Base-by-base conservation (phyloP, 164 flowering plant species). In the Nymphaea thermarum region DNA sequence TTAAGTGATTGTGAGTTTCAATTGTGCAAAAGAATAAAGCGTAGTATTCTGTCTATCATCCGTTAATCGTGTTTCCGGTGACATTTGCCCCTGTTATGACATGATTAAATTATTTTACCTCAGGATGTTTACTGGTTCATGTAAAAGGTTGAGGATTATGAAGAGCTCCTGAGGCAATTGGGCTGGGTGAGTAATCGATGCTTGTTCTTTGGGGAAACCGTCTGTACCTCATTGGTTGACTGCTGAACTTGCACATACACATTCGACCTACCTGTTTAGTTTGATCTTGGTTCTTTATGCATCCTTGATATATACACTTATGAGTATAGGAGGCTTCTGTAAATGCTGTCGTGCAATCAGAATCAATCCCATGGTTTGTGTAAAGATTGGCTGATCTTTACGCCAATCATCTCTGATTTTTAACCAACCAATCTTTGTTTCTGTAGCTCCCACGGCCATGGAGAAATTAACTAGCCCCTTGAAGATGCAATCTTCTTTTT, bases 141-240 rank as follows among this genome's bases (percentile, higher is more conserved):
- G 96, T 80, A 86, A 79, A 74, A 84, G 87, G 71, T 69, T 90
- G 42, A 84, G 92, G 74, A 90, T 90, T 75, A 86, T 87, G 88
- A 90, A 80, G 73, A 85, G 87, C 42, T 83, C 90, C 43, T n/a
- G 96, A 90, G 75, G 86, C 90, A n/a, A 83, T 61, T 61, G 63
- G 63, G 63, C 42, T 61, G 42, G 63, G 63, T 61, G 42, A n/a
- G 63, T 61, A 51, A 51, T 51, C 0, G 12, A 7, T 51, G 12
- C 55, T 51, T 8, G 12, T 7, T 15, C 53, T 57, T 53, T 43
- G n/a, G 3, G 44, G 61, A 47, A 60, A 14, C 62, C 43, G 5
- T 6, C 14, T 12, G 64, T 60, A 64, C 8, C 65, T 82, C 71
- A 76, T 45, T 72, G 17, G 71, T 61, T 71, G 65, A 51, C 12